Evolutionary conservation across 345 rosid species (phyloP), one percentile per base, ranked within the genome.

Genomic region (Eucalyptus dawsonii): DNA sequence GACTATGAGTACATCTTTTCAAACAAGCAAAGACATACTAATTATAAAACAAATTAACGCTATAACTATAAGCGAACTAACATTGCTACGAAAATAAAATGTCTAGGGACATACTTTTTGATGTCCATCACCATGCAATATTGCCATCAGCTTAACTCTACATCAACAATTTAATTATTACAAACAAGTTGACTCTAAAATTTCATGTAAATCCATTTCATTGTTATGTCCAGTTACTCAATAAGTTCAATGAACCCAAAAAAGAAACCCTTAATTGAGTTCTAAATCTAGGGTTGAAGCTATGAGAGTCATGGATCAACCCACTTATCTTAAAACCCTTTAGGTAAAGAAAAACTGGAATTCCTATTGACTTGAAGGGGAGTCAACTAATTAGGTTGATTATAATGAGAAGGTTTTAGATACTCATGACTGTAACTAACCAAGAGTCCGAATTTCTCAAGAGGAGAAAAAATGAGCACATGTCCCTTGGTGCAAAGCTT

Each of bases 351-450:
- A 65, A 65, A 29, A 29, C 34, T 7, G 0, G 37, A 62, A 62
- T 29, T 29, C 72, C 37, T 62, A 62, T 29, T 13, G 37, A 62
- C 34, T 62, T 62, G 17, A 29, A 29, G 9, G 34, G 37, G 34
- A 62, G 72, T 29, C 72, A 27, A 62, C 72, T 7, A 17, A 29
- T 62, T 29, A 5, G 34, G 34, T 29, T 29, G 34, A 29, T 62
- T 0, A 4, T 25, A 8, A 60, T 27, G 1, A 60, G n/a, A 13
- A 60, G n/a, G 69, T 60, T 60, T 60, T 0, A 6, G 3, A 29
- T 62, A 14, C 72, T 29, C 15, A 62, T 62, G 37, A 2, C 8
- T 62, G 4, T 62, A 31, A 62, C 72, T 29, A 17, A 14, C 9
- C 19, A 62, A 62, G 2, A 29, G 37, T 62, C 10, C 2, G 34